Evolutionary conservation across 176 grass and related monocot genomes (phyloP).

Genomic region (Aechmea fasciata): DNA sequence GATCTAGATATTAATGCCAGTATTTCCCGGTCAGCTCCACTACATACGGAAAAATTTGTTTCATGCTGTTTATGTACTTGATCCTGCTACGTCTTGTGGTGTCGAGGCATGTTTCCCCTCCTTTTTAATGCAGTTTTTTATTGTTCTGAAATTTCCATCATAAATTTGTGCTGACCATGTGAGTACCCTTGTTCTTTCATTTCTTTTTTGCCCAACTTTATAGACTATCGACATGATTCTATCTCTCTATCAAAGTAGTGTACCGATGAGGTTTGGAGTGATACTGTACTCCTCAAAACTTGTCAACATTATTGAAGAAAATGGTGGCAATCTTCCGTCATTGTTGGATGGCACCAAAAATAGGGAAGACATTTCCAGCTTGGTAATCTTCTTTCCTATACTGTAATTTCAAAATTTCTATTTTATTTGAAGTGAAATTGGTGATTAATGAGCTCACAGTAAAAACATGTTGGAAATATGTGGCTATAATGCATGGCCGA

Average conservation of each 20-base stretch:
- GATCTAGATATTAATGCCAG: slow-evolving; percentile 93
- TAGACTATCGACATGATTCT: slow-evolving; percentile 80
- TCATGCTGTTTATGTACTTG: slow-evolving; percentile 86
- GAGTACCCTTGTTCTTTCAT: slow-evolving; percentile 12
- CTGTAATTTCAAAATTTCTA: neutral
- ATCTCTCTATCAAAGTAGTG: slow-evolving; percentile 71
- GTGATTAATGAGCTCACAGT: no score
- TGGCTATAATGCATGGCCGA: no score
- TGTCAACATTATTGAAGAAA: slow-evolving; percentile 58
- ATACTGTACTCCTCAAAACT: slow-evolving; percentile 81
- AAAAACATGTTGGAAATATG: no score
- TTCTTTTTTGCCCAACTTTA: slow-evolving; percentile 29
- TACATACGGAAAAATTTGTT: slow-evolving; percentile 98
- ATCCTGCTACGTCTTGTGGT: slow-evolving; percentile 76
- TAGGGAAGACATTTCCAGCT: slow-evolving; percentile 49
- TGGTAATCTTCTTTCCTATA: slow-evolving; percentile 47
- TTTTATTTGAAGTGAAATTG: neutral
- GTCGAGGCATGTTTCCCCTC: slow-evolving; percentile 50
- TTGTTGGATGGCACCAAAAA: slow-evolving; percentile 29
- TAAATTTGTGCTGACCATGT: slow-evolving; percentile 23
- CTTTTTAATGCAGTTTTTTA: slow-evolving; percentile 18
- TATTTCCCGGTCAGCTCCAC: slow-evolving; percentile 86
- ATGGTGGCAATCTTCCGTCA: slow-evolving; percentile 31
- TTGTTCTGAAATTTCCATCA: slow-evolving; percentile 14
- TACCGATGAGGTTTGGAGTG: slow-evolving; percentile 85